Conservation (phyloP, 352 stramenopile species). For the Pythium aquatile region DNA sequence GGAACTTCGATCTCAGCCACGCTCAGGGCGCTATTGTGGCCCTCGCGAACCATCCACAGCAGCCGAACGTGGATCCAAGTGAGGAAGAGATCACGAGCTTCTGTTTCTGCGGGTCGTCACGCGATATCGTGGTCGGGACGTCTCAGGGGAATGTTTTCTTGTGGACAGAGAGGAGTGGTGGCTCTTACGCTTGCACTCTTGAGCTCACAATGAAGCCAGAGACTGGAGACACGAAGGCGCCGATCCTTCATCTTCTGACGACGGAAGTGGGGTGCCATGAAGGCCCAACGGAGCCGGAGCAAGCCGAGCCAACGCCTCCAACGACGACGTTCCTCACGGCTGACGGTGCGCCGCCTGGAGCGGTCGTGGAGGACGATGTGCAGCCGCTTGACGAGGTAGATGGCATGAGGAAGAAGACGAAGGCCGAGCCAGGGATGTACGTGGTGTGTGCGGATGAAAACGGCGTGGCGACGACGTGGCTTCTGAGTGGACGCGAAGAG, state of each 20-base stretch:
- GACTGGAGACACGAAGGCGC: not conserved
- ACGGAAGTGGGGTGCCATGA: not conserved
- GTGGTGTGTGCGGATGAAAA: slow-evolving; percentile 19
- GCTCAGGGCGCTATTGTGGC: slow-evolving; percentile 55
- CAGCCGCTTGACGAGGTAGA: not conserved
- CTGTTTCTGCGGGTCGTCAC: slow-evolving; percentile 42
- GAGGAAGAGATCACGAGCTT: slow-evolving; percentile 53
- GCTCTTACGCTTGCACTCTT: not conserved
- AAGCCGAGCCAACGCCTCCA: not conserved
- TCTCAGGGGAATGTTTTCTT: slow-evolving; percentile 43
- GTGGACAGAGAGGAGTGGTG: slow-evolving; percentile 31
- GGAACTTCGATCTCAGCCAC: slow-evolving; percentile 71
- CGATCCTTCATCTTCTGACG: slow-evolving; percentile 21
- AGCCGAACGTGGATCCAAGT: not conserved
- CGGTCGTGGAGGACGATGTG: not conserved
- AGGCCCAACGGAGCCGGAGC: not conserved
- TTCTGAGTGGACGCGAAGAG: not conserved
- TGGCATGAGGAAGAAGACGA: not conserved
- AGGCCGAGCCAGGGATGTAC: slow-evolving; percentile 5
- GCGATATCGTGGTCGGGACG: slow-evolving; percentile 53
- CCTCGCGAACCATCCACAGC: slow-evolving; percentile 2
- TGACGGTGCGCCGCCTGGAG: slow-evolving; percentile 9
- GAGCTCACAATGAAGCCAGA: slow-evolving; percentile 7
- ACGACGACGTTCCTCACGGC: slow-evolving; percentile 22
- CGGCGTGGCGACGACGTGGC: slow-evolving; percentile 19